Base-by-base conservation (phyloP, 2,329 filamentous ascomycete genomes). In the Cladosporium sp. region DNA sequence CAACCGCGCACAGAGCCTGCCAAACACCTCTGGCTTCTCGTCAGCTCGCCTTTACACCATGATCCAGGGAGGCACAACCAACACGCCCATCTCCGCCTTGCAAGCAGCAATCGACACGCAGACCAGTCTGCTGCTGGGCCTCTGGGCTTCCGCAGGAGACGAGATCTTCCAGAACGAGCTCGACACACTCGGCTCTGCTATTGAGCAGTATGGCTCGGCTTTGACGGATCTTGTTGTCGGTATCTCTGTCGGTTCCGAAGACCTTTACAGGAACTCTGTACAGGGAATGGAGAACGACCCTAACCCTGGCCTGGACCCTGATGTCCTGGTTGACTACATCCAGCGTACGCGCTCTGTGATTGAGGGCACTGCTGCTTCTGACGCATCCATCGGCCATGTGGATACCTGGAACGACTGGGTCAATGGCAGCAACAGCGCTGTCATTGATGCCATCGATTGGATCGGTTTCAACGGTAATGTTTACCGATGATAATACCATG, bases 171-270 rank as follows among this genome's bases (percentile, higher is more conserved):
- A 77, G 66, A 86, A 88, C 65, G 89, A 95, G 72, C 71, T 95
- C 41, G 66, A 74, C 2, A 88, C 89, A 12, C 76, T 95, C 42
- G 79, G 79, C 66, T 70, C 75, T 38, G 86, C 88, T 57, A 85
- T 91, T 57, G 57, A 69, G 42, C 74, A 82, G 62, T 90, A 89
- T 66, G 88, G 87, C 51, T 69, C 72, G 8, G 71, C 76, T 41
- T 82, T 94, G 60, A 77, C 59, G 13, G 47, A 55, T 22, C 53
- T 86, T 15, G 82, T 95, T 38, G 84, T 82, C 20, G 35, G 87
- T 67, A 92, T 95, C 70, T 91, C 88, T 0, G 82, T 95, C 47
- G 90, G 90, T 55, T 86, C 79, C 57, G 90, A 95, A 76, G 90
- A 95, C 67, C 78, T 75, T 18, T 76, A 76, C 62, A 58, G 88